phyloP scores from a whole-genome alignment of 2,329 filamentous ascomycete species.

The Plectosphaerella plurivora region DNA sequence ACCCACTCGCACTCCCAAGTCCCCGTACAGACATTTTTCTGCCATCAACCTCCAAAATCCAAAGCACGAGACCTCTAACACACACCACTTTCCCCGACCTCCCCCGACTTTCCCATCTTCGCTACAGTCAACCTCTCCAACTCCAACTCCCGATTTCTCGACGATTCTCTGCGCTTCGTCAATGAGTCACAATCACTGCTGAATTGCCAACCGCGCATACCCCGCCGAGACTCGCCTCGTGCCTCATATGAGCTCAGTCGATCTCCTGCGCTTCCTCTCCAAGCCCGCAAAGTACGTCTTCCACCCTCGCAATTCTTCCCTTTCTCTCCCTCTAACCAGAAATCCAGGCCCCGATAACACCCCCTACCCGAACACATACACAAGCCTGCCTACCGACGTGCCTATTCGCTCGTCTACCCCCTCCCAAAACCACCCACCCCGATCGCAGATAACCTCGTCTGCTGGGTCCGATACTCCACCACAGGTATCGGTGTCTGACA shows the following conservation, averaged over 20 bases:
- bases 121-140: no score
- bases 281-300: slow-evolving; percentile 83
- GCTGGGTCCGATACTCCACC: slow-evolving; percentile 78
- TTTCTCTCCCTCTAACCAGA: slow-evolving; percentile 4
- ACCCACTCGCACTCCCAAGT: no score
- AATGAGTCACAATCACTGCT: no score
- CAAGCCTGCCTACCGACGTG: background rate
- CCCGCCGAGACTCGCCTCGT: background rate
- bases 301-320: slow-evolving; percentile 3
- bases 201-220: no score
- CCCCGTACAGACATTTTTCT: background rate
- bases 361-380: slow-evolving; percentile 13
- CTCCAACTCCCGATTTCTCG: no score
- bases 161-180: no score
- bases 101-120: background rate
- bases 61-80: background rate
- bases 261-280: slow-evolving; percentile 88
- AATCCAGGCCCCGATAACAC: slow-evolving; percentile 57
- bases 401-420: slow-evolving; percentile 5
- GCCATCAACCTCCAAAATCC: background rate
- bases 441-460: slow-evolving; percentile 61
- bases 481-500: slow-evolving; percentile 79
- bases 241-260: slow-evolving; percentile 82
- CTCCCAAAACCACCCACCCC: slow-evolving; percentile 14
- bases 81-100: background rate